Percentiles rank a stretch among this genome's conserved stretches.
These are phyloP conservation scores for Globisporangium yorkense DNA, from an alignment of 352 stramenopile species.

Conservation along the genomic window DNA sequence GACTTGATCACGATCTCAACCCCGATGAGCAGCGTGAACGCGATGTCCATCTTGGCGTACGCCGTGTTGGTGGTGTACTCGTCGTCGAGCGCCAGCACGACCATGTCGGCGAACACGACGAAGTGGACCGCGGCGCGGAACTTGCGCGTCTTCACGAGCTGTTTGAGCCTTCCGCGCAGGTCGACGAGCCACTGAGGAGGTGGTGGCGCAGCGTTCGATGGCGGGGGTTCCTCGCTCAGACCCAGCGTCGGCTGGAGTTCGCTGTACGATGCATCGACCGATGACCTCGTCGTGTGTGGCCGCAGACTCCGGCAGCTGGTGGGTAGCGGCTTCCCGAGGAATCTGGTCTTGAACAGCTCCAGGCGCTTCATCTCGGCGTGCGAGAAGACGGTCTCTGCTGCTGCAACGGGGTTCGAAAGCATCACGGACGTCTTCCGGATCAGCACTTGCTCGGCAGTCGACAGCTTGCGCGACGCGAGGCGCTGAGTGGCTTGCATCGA, in stretches of 20 bases:
- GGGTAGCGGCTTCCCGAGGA: slow-evolving; percentile 18
- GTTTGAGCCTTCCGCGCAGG: slow-evolving; percentile 21
- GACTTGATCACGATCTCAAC: slow-evolving; percentile 57
- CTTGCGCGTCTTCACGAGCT: slow-evolving; percentile 32
- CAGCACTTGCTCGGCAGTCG: slow-evolving; percentile 29
- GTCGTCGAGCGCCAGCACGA: slow-evolving; percentile 57
- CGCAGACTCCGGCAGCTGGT: slow-evolving; percentile 8
- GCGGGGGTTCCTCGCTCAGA: slow-evolving; percentile 1
- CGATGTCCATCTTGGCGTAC: slow-evolving; percentile 35
- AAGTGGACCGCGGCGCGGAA: slow-evolving; percentile 43
- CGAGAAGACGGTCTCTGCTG: slow-evolving; percentile 29
- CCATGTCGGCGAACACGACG: slow-evolving; percentile 42
- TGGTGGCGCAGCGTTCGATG: slow-evolving; percentile 2
- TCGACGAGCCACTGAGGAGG: slow-evolving; percentile 17
- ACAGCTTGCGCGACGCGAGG: slow-evolving; percentile 17
- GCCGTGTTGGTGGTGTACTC: slow-evolving; percentile 22
- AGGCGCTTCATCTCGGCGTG: slow-evolving; percentile 36
- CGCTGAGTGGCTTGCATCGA: background rate
- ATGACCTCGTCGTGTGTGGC: slow-evolving; percentile 4
- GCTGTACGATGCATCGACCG: slow-evolving; percentile 10
- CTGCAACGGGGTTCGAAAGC: slow-evolving; percentile 33
- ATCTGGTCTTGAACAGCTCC: slow-evolving; percentile 36
- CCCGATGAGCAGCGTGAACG: slow-evolving; percentile 52
- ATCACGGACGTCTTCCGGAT: slow-evolving; percentile 49
- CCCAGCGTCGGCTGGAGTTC: slow-evolving; percentile 4